Evolutionary conservation across 345 rosid species (phyloP).

Genomic region (Aurinia saxatilis): DNA sequence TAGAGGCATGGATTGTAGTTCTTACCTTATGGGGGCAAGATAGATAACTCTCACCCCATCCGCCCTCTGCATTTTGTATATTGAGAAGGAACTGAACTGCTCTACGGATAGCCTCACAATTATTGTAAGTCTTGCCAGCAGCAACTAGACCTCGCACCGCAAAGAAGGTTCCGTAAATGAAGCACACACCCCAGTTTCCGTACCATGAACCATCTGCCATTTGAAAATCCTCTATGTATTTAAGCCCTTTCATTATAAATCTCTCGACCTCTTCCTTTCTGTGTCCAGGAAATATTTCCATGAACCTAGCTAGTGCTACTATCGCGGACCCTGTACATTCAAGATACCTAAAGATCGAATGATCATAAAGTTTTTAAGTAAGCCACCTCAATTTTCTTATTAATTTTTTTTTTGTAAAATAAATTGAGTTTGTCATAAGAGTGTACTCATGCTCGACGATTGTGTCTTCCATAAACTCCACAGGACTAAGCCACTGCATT

Average conservation of each 20-base stretch:
- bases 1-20: too few species aligned
- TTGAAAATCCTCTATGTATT: conserved; percentile 36
- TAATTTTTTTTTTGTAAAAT: too few species aligned
- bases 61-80: conserved; percentile 42
- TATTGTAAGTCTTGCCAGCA: conserved; percentile 29
- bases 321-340: conserved; percentile 41
- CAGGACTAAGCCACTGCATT: too few species aligned
- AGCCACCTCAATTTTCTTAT: too few species aligned
- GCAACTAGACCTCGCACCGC: conserved; percentile 44
- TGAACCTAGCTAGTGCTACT: conserved; percentile 30
- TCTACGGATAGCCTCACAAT: conserved; percentile 31
- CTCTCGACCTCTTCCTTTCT: conserved; percentile 41
- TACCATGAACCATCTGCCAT: conserved; percentile 54
- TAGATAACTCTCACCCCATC: conserved; percentile 58
- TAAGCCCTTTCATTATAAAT: conserved; percentile 32
- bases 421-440: too few species aligned
- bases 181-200: conserved; percentile 58
- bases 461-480: too few species aligned
- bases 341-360: conserved; percentile 28
- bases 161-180: conserved; percentile 51
- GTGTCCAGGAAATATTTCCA: conserved; percentile 35
- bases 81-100: conserved; percentile 44
- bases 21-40: conserved; percentile 47
- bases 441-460: too few species aligned
- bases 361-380: too few species aligned